Evolutionary conservation across 768 basidiomycete genomes (phyloP).

Genomic region (Leccinum rimulosum): DNA sequence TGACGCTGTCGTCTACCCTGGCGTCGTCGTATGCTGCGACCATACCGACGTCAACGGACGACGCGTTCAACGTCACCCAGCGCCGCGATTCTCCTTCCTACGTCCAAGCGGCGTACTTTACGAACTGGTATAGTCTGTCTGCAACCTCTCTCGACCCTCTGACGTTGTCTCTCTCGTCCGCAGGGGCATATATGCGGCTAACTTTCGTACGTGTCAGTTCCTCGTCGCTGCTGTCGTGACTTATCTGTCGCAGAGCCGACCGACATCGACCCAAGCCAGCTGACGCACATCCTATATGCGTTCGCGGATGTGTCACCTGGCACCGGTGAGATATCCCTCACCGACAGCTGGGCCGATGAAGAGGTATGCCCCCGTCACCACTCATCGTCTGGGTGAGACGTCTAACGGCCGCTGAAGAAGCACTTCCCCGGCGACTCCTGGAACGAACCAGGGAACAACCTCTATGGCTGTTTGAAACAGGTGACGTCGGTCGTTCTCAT

Average conservation of each 20-base stretch:
- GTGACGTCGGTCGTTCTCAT: constrained; percentile 31
- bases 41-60: constrained; percentile 3
- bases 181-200: constrained; percentile 60
- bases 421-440: constrained; percentile 71
- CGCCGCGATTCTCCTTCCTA: constrained; percentile 21
- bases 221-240: constrained; percentile 1
- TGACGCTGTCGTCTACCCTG: constrained; percentile 12
- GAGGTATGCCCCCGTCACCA: constrained; percentile 38
- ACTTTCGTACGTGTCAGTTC: constrained; percentile 49
- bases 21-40: constrained; percentile 12
- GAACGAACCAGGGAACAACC: constrained; percentile 71
- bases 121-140: constrained; percentile 30
- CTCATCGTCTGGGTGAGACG: background rate
- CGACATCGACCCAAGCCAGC: constrained; percentile 51
- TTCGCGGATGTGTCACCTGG: constrained; percentile 71
- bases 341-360: constrained; percentile 74
- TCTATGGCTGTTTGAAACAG: constrained; percentile 83
- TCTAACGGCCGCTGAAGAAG: constrained; percentile 44
- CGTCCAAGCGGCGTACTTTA: constrained; percentile 36
- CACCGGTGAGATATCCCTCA: constrained; percentile 61
- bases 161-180: background rate
- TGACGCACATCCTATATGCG: constrained; percentile 79
- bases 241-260: constrained; percentile 50
- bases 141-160: background rate
- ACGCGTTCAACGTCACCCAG: constrained; percentile 3